Evolutionary conservation across 2,329 filamentous ascomycete genomes (phyloP).

Genomic region (Cladosporium velox): DNA sequence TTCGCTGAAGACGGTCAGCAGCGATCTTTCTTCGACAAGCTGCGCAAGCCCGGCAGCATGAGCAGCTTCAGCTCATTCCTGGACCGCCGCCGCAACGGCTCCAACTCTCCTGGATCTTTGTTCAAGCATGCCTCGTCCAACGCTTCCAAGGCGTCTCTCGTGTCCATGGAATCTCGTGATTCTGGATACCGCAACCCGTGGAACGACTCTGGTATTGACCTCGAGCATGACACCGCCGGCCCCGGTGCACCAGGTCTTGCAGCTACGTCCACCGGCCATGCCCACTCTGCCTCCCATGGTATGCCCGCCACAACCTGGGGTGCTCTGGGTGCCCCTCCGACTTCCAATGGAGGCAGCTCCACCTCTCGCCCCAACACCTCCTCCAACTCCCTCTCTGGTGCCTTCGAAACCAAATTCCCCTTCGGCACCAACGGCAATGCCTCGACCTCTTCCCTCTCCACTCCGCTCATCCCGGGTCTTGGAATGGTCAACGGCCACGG

Average conservation of each 20-base stretch:
- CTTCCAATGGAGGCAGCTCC: conserved; percentile 32
- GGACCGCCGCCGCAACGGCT: conserved; percentile 91
- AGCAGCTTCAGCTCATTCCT: conserved; percentile 95
- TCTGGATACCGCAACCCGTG: conserved; percentile 96
- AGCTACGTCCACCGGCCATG: conserved; percentile 15
- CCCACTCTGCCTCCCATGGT: conserved; percentile 39
- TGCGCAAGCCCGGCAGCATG: conserved; percentile 93
- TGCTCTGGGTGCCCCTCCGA: conserved; percentile 33
- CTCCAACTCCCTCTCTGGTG: conserved; percentile 63
- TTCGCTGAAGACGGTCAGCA: conserved; percentile 85
- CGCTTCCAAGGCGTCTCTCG: conserved; percentile 92
- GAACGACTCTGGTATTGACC: conserved; percentile 96
- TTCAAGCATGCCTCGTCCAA: conserved; percentile 86
- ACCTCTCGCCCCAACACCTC: conserved; percentile 65
- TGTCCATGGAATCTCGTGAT: conserved; percentile 92
- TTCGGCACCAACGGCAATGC: conserved; percentile 53
- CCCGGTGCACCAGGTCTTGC: conserved; percentile 7
- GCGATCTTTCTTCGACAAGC: conserved; percentile 83
- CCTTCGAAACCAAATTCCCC: conserved; percentile 67
- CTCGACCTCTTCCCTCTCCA: conserved; percentile 41
- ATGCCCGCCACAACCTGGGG: conserved; percentile 44
- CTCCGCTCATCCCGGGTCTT: conserved; percentile 42
- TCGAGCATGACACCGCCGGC: conserved; percentile 70
- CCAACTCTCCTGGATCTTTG: conserved; percentile 69
- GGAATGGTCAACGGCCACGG: conserved; percentile 35